These are phyloP conservation scores for Penicillium freii DNA, from an alignment of 2,329 filamentous ascomycete species.

Conservation along the genomic window DNA sequence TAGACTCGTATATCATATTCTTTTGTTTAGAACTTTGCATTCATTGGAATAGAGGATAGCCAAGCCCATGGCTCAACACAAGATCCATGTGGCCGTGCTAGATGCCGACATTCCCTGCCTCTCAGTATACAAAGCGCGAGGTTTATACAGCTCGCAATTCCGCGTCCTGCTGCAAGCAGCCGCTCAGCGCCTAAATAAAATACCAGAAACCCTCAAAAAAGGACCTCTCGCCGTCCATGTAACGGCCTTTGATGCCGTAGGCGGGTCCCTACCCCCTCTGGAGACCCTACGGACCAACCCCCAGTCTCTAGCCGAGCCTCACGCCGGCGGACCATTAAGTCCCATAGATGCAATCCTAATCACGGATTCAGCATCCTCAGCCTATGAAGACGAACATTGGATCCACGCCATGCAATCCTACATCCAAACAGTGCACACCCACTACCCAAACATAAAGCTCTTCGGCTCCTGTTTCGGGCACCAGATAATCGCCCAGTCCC, in stretches of 20 bases:
- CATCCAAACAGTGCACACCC: constrained; percentile 24
- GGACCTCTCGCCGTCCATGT: constrained; percentile 26
- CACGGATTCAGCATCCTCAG: constrained; percentile 28
- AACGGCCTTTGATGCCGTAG: constrained; percentile 35
- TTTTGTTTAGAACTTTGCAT: background rate
- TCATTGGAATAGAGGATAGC: background rate
- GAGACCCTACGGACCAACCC: constrained; percentile 22
- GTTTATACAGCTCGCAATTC: constrained; percentile 40
- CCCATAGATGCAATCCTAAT: constrained; percentile 33
- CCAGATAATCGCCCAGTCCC: constrained; percentile 31
- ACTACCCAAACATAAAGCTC: constrained; percentile 31
- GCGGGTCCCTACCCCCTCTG: constrained; percentile 29
- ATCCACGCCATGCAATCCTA: constrained; percentile 24
- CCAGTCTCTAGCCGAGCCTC: constrained; percentile 5
- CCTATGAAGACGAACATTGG: constrained; percentile 28
- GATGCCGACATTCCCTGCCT: constrained; percentile 39
- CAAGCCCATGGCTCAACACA: constrained; percentile 16
- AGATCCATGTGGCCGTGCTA: constrained; percentile 37
- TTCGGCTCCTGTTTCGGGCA: constrained; percentile 38
- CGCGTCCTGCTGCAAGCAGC: constrained; percentile 32
- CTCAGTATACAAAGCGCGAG: constrained; percentile 32
- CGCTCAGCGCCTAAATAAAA: constrained; percentile 27
- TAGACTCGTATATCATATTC: background rate
- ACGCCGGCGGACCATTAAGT: constrained; percentile 5
- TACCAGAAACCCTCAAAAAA: constrained; percentile 2